These are phyloP conservation scores for Neopestalotiopsis rosae DNA, from an alignment of 2,329 filamentous ascomycete species.

Conservation along the genomic window DNA sequence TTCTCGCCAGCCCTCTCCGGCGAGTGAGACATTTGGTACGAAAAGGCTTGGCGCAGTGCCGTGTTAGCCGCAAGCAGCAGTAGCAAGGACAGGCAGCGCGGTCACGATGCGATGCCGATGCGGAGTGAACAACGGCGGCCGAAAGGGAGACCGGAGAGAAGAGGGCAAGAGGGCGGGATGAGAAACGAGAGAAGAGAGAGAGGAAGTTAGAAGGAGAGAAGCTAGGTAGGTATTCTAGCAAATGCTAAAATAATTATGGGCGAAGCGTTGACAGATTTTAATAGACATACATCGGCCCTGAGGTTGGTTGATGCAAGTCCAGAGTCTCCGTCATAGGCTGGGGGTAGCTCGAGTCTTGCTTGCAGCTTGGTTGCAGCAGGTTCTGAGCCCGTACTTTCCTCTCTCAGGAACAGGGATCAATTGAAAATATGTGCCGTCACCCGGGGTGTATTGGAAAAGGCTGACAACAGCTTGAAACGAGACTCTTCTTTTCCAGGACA, in stretches of 20 bases:
- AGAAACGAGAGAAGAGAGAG: neutral
- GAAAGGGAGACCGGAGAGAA: neutral
- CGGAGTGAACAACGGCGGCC: neutral
- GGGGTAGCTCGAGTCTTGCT: neutral
- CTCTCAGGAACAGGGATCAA: neutral
- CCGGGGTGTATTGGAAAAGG: neutral
- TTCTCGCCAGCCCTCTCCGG: slow-evolving; percentile 1
- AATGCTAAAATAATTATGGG: neutral
- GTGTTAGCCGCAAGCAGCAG: slow-evolving; percentile 7
- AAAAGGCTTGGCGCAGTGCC: slow-evolving; percentile 9
- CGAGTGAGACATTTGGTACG: slow-evolving; percentile 15
- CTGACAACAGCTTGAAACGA: slow-evolving; percentile 2
- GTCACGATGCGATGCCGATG: neutral
- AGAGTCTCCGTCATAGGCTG: neutral
- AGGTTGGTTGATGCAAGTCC: neutral
- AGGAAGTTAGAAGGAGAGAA: neutral
- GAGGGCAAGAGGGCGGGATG: neutral
- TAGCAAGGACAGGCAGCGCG: no score
- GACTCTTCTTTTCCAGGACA: neutral
- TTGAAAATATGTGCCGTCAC: neutral
- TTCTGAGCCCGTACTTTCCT: slow-evolving; percentile 3
- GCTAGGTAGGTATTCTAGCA: no score
- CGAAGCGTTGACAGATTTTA: neutral
- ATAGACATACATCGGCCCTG: slow-evolving; percentile 1
- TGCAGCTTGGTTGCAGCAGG: neutral